phyloP scores from a whole-genome alignment of 1,284 basidiomycete species.

The Cryptococcus sp. region DNA sequence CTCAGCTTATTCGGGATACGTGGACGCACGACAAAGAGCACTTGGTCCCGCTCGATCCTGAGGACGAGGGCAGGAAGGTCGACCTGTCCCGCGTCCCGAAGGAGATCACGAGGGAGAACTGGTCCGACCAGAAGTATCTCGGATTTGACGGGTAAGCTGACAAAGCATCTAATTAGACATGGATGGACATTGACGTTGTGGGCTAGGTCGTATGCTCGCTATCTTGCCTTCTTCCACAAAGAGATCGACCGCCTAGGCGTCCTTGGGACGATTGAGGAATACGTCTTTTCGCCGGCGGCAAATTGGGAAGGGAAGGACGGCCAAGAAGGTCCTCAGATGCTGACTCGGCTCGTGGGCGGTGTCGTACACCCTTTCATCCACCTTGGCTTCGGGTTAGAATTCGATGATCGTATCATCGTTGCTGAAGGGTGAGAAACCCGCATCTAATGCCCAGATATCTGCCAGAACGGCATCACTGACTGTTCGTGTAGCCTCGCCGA shows the following conservation, averaged over 20 bases:
- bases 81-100: conserved; percentile 24
- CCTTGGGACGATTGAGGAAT: conserved; percentile 58
- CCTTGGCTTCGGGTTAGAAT: conserved; percentile 67
- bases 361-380: conserved; percentile 63
- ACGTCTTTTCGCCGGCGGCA: conserved; percentile 59
- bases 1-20: conserved; percentile 58
- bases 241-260: conserved; percentile 58
- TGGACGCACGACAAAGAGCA: conserved; percentile 34
- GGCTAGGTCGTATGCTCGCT: conserved; percentile 60
- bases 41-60: conserved; percentile 58
- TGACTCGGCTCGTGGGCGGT: conserved; percentile 62
- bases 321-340: conserved; percentile 58
- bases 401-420: conserved; percentile 60
- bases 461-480: conserved; percentile 4
- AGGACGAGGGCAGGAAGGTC: conserved; percentile 44
- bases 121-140: conserved; percentile 58
- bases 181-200: neutral
- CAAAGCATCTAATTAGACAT: too few relatives aligned
- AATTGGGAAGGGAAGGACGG: conserved; percentile 54
- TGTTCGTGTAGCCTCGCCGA: conserved; percentile 57
- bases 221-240: conserved; percentile 62
- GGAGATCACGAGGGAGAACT: conserved; percentile 56
- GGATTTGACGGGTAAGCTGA: conserved; percentile 60
- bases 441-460: neutral
- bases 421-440: conserved; percentile 57